phyloP scores from a whole-genome alignment of 257 asterid species.

The Nicotiana tabacum region DNA sequence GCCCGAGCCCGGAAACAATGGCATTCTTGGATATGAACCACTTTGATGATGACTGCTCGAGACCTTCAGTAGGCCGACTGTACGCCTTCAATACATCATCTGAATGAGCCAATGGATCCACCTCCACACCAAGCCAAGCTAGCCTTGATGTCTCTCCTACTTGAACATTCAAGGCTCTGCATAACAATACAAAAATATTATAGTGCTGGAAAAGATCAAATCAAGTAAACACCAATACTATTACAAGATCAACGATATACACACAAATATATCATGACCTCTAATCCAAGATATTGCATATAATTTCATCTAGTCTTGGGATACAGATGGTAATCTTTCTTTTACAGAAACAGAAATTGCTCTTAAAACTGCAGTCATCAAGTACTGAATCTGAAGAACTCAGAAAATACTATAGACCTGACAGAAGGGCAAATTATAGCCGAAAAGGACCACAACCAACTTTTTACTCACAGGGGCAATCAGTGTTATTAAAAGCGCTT shows the following conservation, averaged over 20 bases:
- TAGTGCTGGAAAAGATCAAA: neutral
- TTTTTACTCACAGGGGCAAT: neutral
- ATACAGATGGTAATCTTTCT: neutral
- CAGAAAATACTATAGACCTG: neutral
- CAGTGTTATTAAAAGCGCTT: too few relatives aligned
- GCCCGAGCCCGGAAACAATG: slow-evolving; percentile 87
- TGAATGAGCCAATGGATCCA: slow-evolving; percentile 72
- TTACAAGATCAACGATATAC: neutral
- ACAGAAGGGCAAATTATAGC: neutral
- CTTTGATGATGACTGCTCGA: slow-evolving; percentile 53
- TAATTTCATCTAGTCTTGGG: neutral
- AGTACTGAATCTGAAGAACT: neutral
- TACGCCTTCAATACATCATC: slow-evolving; percentile 75
- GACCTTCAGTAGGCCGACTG: slow-evolving; percentile 68
- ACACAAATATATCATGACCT: neutral
- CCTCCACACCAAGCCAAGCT: slow-evolving; percentile 96
- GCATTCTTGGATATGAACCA: slow-evolving; percentile 92
- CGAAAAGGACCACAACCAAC: neutral
- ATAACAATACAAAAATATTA: slow-evolving; percentile 8
- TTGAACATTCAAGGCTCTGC: slow-evolving; percentile 76
- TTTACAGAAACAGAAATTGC: neutral
- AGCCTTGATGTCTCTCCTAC: slow-evolving; percentile 84
- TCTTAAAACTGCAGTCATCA: neutral
- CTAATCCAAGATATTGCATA: neutral
- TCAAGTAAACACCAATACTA: neutral